Base-by-base conservation (phyloP, 2,329 filamentous ascomycete genomes). In the Apiospora phragmitis region DNA sequence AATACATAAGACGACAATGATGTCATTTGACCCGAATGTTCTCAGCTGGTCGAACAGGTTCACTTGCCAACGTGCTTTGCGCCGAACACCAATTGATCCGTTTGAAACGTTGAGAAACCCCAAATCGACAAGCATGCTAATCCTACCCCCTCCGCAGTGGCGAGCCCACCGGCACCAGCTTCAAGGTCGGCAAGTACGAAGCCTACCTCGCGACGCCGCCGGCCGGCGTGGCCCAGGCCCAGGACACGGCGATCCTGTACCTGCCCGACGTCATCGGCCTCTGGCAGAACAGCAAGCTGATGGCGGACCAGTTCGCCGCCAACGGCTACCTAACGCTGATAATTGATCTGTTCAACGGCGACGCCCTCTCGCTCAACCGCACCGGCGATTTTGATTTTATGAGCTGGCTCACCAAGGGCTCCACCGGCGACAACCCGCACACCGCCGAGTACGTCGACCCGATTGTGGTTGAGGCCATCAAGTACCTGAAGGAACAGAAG, bases 221-320 rank as follows among this genome's bases (percentile, higher is more conserved):
- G 4, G 82, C 80, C 67, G 77, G 79, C 41, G 72, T 74, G 8
- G 70, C 75, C 70, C 81, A 80, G 69, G 79, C 77, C 76, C 79
- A 82, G 72, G 82, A 80, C 69, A 77, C 80, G 35, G 86, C 81
- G 43, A 79, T 89, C 72, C 78, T 89, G 21, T 81, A 82, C 76
- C 71, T 87, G 49, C 83, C 84, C 18, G 87, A 89, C 72, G 81
- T 88, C 71, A 80, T 86, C 69, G 83, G 87, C 72, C 84, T 88
- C 78, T 88, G 85, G 85, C 83, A 87, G 72, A 90, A 92, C 80
- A 82, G 84, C 77, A 81, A 91, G 81, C 83, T 92, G 73, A 88
- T 94, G 76, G 92, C 92, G 71, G 93, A 95, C 83, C 89, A 93
- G 77, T 92, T 88, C 79, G 93, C 93, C 70, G 88, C 89, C 74